Evolutionary conservation across 108 stramenopile genomes (phyloP).

Genomic region (Schizochytrium sp.): DNA sequence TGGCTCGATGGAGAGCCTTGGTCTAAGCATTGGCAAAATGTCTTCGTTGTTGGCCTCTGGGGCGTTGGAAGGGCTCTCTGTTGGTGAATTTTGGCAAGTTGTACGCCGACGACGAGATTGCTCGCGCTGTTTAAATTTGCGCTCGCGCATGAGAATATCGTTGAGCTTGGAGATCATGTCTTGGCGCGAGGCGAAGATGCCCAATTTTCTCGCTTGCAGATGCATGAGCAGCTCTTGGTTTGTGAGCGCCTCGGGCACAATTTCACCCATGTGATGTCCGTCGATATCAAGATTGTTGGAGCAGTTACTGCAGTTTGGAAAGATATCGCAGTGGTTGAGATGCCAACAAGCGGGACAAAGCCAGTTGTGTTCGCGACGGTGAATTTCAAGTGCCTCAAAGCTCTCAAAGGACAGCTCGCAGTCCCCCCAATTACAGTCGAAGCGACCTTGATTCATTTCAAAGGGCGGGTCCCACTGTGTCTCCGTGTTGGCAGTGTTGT

Average conservation of each 20-base stretch:
- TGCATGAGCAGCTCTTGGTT: neutral
- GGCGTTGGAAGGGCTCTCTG: neutral
- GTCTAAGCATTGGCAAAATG: neutral
- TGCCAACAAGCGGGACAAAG: conserved; percentile 5
- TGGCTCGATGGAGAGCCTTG: neutral
- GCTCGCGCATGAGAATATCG: neutral
- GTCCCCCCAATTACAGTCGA: neutral
- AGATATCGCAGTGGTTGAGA: neutral
- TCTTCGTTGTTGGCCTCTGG: neutral
- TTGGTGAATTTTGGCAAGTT: too few species aligned
- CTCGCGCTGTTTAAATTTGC: neutral
- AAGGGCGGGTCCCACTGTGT: neutral
- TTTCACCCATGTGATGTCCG: neutral
- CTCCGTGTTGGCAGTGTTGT: neutral
- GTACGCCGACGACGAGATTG: neutral
- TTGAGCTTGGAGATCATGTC: neutral
- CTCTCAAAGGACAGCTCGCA: neutral
- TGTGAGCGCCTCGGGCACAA: neutral
- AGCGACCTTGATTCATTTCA: neutral
- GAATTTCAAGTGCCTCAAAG: neutral
- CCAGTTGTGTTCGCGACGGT: neutral
- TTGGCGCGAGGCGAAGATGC: neutral
- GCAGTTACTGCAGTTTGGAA: neutral
- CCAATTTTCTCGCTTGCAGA: neutral
- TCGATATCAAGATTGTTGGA: neutral